These are phyloP conservation scores for Taiozyma onychis DNA, from an alignment of 1,139 yeast genomes.

Conservation along the genomic window DNA sequence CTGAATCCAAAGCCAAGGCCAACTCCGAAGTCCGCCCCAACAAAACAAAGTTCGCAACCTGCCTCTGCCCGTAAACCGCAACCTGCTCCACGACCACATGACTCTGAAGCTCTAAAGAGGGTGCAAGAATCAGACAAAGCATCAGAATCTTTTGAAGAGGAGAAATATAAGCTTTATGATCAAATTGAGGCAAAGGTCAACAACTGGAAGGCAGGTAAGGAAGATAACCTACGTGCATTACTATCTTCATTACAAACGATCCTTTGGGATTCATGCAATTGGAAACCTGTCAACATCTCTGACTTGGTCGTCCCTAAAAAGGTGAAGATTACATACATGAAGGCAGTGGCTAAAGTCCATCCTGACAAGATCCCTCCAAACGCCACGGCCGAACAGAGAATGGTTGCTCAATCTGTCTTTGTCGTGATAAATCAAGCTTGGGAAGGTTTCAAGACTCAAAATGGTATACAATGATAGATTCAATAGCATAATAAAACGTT, in stretches of 20 bases:
- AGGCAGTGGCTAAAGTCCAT: constrained; percentile 88
- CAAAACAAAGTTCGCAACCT: constrained; percentile 10
- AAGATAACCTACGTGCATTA: constrained; percentile 70
- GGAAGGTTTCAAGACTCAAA: constrained; percentile 72
- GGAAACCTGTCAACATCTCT: constrained; percentile 61
- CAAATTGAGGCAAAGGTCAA: constrained; percentile 47
- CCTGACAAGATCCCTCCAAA: constrained; percentile 74
- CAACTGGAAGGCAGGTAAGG: constrained; percentile 70
- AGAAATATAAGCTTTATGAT: constrained; percentile 56
- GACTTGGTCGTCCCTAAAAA: constrained; percentile 89
- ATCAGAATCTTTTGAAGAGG: constrained; percentile 48
- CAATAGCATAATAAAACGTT: not conserved
- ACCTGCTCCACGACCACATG: constrained; percentile 14
- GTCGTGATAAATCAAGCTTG: constrained; percentile 82
- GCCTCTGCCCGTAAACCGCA: constrained; percentile 4
- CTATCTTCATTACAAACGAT: constrained; percentile 61
- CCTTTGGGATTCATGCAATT: constrained; percentile 53
- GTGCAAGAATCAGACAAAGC: constrained; percentile 42
- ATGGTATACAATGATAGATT: constrained; percentile 30
- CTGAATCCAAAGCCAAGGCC: constrained; percentile 43
- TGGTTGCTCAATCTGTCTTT: constrained; percentile 86
- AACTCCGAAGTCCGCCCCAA: constrained; percentile 15
- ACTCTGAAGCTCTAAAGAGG: constrained; percentile 38
- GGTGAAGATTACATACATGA: constrained; percentile 83
- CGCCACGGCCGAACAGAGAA: constrained; percentile 56